Conservation (phyloP, 2,329 filamentous ascomycete species). For the Tolypocladium ovalisporum region DNA sequence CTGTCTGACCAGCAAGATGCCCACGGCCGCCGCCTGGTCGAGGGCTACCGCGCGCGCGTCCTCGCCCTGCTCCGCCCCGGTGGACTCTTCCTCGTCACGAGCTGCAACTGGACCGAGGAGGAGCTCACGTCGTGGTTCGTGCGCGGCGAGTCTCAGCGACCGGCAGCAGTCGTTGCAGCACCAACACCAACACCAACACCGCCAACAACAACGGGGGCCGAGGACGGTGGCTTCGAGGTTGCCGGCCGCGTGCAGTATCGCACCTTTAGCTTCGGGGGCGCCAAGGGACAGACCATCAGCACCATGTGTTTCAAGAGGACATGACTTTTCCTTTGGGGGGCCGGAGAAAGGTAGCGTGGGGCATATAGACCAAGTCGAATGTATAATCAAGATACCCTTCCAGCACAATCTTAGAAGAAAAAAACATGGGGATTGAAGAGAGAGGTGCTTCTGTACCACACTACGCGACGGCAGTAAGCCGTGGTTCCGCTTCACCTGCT, state of each 20-base stretch:
- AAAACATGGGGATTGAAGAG: background rate
- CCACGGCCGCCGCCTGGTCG: slow-evolving; percentile 51
- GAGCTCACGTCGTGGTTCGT: slow-evolving; percentile 78
- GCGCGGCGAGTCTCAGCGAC: background rate
- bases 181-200: no score
- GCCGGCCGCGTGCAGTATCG: slow-evolving; percentile 68
- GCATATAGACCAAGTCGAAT: background rate
- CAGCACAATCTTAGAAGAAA: background rate
- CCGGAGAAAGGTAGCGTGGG: background rate
- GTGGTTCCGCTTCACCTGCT: no score
- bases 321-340: slow-evolving; percentile 1
- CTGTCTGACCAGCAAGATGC: slow-evolving; percentile 49
- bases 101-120: slow-evolving; percentile 94
- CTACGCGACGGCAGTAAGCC: background rate
- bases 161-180: slow-evolving; percentile 1
- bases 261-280: slow-evolving; percentile 80
- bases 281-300: slow-evolving; percentile 79
- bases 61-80: slow-evolving; percentile 56
- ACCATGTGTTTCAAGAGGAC: slow-evolving; percentile 65
- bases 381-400: background rate
- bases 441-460: background rate
- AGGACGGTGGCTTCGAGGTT: slow-evolving; percentile 39
- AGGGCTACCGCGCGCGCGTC: slow-evolving; percentile 63
- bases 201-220: slow-evolving; percentile 8
- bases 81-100: slow-evolving; percentile 76